Base-by-base conservation (phyloP, 2,329 filamentous ascomycete genomes). In the Verticillium albo-atrum region DNA sequence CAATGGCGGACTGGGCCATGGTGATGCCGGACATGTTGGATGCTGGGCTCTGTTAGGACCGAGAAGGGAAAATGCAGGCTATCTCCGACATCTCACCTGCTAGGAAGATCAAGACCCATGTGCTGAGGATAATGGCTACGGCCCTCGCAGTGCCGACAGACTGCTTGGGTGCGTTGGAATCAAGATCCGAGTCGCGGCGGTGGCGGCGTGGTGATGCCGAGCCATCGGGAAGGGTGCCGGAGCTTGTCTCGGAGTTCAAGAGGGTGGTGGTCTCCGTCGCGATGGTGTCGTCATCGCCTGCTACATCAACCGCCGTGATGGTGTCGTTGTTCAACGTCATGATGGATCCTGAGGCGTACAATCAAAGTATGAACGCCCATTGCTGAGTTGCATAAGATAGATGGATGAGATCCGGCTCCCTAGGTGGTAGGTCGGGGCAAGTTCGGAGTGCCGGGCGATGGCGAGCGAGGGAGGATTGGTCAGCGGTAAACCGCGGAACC, bases 1-100 rank as follows among this genome's bases (percentile, higher is more conserved):
- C 90, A 64, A 96, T 91, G 55, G 80, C 80, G 7, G 88, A 90
- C 74, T 95, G 91, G 2, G 89, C 90, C 59, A 92, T 93, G 6
- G 90, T 90, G 69, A 96, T 87, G 65, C 91, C 87, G 14, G 88
- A 91, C 74, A 93, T 91, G 68, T 95, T 95, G 62, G 83, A 77
- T 6, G 82, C 81, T 82, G 61, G 6, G 35, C 34, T 47, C 28
- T n/a, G 54, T 60, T 60, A 56, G 60, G 42, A 35, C 50, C 47
- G 14, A 56, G 32, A 54, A 12, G 54, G 34, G 2, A 4, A n/a
- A 17, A 15, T 15, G n/a, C 37, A 47, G 14, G n/a, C n/a, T 20
- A n/a, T n/a, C n/a, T 47, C 37, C n/a, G 37, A 25, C 37, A 23
- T 47, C 68, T 55, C 72, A 82, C 83, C 82, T 77, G 86, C 83